These are phyloP conservation scores for Fusarium brachygibbosum DNA, from an alignment of 2,329 filamentous ascomycete species.

Conservation along the genomic window DNA sequence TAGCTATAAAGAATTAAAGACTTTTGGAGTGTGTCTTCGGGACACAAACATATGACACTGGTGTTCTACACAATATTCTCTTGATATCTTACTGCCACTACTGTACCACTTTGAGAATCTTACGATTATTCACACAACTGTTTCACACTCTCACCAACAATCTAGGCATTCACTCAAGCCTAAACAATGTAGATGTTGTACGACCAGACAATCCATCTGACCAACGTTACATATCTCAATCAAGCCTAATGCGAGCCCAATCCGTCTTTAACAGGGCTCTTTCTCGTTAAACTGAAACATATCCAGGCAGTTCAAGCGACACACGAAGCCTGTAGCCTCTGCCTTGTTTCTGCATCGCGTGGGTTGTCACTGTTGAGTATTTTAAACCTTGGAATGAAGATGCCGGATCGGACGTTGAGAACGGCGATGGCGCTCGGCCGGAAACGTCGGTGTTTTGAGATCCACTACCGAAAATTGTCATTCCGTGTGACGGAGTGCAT, in stretches of 20 bases:
- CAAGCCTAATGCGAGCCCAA: slow-evolving; percentile 9
- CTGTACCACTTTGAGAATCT: background rate
- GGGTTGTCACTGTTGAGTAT: slow-evolving; percentile 15
- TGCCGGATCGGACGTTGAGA: slow-evolving; percentile 33
- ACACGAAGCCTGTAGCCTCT: slow-evolving; percentile 4
- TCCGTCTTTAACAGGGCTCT: slow-evolving; percentile 20
- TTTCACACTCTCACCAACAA: background rate
- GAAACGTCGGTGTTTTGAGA: slow-evolving; percentile 44
- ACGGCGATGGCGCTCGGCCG: slow-evolving; percentile 37
- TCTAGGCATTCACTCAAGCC: background rate
- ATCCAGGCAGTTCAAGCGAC: slow-evolving; percentile 21
- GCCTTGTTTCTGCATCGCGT: slow-evolving; percentile 10
- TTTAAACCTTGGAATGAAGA: background rate
- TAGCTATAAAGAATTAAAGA: background rate
- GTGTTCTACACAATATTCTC: background rate
- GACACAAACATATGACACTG: background rate
- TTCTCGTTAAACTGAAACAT: slow-evolving; percentile 39
- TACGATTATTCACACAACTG: background rate
- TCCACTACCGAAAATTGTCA: slow-evolving; percentile 35
- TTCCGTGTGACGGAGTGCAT: slow-evolving; percentile 22
- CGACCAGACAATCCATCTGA: slow-evolving; percentile 21
- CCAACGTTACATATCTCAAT: slow-evolving; percentile 35
- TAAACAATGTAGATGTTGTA: slow-evolving; percentile 1
- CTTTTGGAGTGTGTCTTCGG: background rate
- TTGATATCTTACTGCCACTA: background rate